Evolutionary conservation across 2,329 filamentous ascomycete genomes (phyloP), one percentile per base, ranked within the genome.

Genomic region (Penicillium sp.): DNA sequence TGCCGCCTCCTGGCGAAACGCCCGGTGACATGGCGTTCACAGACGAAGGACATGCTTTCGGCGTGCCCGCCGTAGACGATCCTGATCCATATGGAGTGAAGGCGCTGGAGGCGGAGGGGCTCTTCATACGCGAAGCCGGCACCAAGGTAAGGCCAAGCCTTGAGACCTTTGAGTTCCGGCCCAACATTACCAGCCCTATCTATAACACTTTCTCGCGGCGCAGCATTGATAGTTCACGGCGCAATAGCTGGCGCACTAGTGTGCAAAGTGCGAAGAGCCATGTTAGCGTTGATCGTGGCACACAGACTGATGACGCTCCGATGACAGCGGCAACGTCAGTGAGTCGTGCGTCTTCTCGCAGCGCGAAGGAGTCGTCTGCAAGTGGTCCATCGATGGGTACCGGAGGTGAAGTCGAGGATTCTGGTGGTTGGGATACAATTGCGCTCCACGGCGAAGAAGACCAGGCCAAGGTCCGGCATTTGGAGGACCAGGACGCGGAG

Each of bases 21-120:
- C 92, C 92, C 0, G 86, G 86, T 44, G 92, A 97, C 64, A 83
- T 77, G 46, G 79, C 85, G 35, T 60, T 87, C 4, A 10, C 69
- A 72, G 46, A 58, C 55, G 39, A 51, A 13, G 39, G 41, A 9
- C 27, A 73, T 2, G 8, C 74, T 2, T 95, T 96, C 71, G 91
- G 91, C 2, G 76, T 95, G 13, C 90, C 89, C 0, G 83, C 86
- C 55, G 72, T 76, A 3, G 83, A 90, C 46, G 92, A 97, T 60
- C 90, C 91, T 0, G 92, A 97, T 66, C 92, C 92, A 0, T 97
- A 88, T 64, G 92, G 92, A 19, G 87, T 96, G 22, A 80, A 91
- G 56, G 91, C 92, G 7, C 74, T 97, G n/a, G 89, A 95, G 65
- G 66, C 64, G 13, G 88, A 90, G 53, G 92, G 92, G 2, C 75